These are phyloP conservation scores for Zygoascus bituminiphila DNA, from an alignment of 805 yeast genomes.

Conservation along the genomic window DNA sequence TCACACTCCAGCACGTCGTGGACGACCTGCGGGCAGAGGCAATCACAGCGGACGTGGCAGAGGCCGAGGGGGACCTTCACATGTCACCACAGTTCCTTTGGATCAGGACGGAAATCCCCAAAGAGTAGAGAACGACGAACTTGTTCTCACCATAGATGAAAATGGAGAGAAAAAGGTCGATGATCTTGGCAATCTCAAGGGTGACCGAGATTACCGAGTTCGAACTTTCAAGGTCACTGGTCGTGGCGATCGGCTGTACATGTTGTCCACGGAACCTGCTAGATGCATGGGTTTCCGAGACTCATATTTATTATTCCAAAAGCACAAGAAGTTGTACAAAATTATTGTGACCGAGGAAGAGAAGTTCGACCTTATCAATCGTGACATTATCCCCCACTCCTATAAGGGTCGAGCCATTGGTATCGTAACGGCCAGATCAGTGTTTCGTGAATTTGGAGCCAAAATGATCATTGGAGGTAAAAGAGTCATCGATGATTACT, in stretches of 20 bases:
- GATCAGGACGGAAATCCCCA: slow-evolving; percentile 66
- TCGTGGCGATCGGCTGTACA: slow-evolving; percentile 64
- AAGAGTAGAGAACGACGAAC: slow-evolving; percentile 65
- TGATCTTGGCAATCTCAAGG: slow-evolving; percentile 55
- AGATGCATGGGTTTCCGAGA: slow-evolving; percentile 91
- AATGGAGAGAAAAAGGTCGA: slow-evolving; percentile 72
- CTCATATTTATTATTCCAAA: slow-evolving; percentile 80
- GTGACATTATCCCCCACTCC: slow-evolving; percentile 78
- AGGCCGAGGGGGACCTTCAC: slow-evolving; percentile 15
- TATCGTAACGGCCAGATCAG: slow-evolving; percentile 81
- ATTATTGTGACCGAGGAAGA: slow-evolving; percentile 66
- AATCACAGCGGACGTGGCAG: slow-evolving; percentile 11
- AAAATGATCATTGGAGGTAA: slow-evolving; percentile 71
- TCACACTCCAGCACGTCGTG: slow-evolving; percentile 6
- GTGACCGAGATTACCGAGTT: slow-evolving; percentile 62
- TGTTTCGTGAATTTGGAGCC: slow-evolving; percentile 89
- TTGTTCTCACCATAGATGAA: slow-evolving; percentile 64
- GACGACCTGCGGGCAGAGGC: slow-evolving; percentile 11
- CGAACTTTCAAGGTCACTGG: slow-evolving; percentile 38
- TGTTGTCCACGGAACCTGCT: slow-evolving; percentile 95
- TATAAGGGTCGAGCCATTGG: slow-evolving; percentile 87
- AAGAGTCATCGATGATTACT: slow-evolving; percentile 80
- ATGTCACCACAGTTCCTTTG: slow-evolving; percentile 32
- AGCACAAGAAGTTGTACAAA: slow-evolving; percentile 69
- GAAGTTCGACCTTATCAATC: slow-evolving; percentile 71